A percentile compares a stretch with the other conserved stretches of the same genome.
Conservation (phyloP, 768 basidiomycete species). For the Boletellus ananiceps region DNA sequence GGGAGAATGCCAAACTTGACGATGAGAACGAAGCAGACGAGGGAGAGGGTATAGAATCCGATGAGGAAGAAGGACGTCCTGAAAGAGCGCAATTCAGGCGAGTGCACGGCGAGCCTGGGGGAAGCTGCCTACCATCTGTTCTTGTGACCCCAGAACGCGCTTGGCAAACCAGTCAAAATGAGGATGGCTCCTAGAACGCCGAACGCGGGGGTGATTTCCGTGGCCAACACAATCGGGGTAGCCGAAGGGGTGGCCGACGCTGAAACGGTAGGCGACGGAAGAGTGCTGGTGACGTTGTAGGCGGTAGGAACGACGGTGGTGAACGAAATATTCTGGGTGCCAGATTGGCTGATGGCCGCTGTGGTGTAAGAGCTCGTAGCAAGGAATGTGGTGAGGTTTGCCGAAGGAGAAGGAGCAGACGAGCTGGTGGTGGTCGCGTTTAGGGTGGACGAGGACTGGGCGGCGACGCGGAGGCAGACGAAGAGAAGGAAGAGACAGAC, state of each 20-base stretch:
- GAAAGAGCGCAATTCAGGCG: slow-evolving; percentile 15
- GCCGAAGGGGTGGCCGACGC: slow-evolving; percentile 37
- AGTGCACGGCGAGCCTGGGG: not conserved
- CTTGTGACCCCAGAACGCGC: slow-evolving; percentile 91
- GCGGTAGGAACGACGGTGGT: slow-evolving; percentile 55
- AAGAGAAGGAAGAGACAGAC: slow-evolving; percentile 21
- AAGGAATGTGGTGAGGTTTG: slow-evolving; percentile 49
- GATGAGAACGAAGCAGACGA: slow-evolving; percentile 85
- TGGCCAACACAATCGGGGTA: slow-evolving; percentile 42
- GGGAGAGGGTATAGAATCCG: slow-evolving; percentile 83
- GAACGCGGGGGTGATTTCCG: slow-evolving; percentile 81
- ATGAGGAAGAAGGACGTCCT: slow-evolving; percentile 94
- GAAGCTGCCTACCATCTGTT: slow-evolving; percentile 72
- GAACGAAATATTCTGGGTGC: slow-evolving; percentile 44
- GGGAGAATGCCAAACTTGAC: slow-evolving; percentile 82
- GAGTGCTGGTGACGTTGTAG: slow-evolving; percentile 57
- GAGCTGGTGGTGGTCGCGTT: slow-evolving; percentile 16
- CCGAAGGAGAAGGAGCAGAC: not conserved
- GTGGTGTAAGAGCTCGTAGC: slow-evolving; percentile 50
- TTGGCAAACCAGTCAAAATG: slow-evolving; percentile 85
- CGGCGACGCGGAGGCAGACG: slow-evolving; percentile 32
- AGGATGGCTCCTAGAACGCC: slow-evolving; percentile 84
- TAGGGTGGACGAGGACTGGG: slow-evolving; percentile 29
- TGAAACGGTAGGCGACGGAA: slow-evolving; percentile 46
- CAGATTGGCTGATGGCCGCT: slow-evolving; percentile 45